These are phyloP conservation scores for Aspergillus sp. DNA, from an alignment of 2,329 filamentous ascomycete genomes.

Conservation along the genomic window DNA sequence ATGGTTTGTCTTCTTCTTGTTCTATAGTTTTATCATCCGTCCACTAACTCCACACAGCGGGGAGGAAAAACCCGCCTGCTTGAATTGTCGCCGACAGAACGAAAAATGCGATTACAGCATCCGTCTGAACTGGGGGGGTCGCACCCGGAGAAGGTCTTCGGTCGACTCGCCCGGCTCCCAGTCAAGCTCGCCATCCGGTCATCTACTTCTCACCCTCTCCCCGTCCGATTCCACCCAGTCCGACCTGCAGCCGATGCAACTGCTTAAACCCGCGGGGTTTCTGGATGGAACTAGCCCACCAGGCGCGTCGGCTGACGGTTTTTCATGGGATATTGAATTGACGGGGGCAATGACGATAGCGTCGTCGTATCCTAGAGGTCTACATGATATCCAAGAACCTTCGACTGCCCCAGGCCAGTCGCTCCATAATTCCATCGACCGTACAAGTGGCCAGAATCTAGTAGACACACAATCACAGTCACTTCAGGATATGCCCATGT, in stretches of 20 bases:
- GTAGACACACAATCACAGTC: slow-evolving; percentile 20
- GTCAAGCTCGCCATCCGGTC: slow-evolving; percentile 21
- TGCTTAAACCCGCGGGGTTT: slow-evolving; percentile 2
- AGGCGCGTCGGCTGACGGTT: slow-evolving; percentile 5
- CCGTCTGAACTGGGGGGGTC: slow-evolving; percentile 75
- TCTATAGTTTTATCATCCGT: not conserved
- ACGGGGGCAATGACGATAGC: slow-evolving; percentile 12
- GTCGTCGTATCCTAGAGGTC: slow-evolving; percentile 18
- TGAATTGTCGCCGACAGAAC: slow-evolving; percentile 69
- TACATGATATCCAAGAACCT: slow-evolving; percentile 21
- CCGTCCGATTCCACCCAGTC: slow-evolving; percentile 8
- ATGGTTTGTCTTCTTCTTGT: slow-evolving; percentile 49
- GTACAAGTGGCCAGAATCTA: slow-evolving; percentile 17
- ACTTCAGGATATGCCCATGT: slow-evolving; percentile 14
- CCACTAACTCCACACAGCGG: slow-evolving; percentile 47
- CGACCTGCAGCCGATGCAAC: slow-evolving; percentile 5
- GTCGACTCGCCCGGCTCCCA: slow-evolving; percentile 33
- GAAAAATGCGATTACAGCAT: slow-evolving; percentile 79
- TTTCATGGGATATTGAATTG: slow-evolving; percentile 15
- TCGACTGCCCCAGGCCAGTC: slow-evolving; percentile 16
- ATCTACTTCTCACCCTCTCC: slow-evolving; percentile 14
- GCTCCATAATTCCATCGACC: slow-evolving; percentile 11
- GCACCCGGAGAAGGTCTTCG: slow-evolving; percentile 58
- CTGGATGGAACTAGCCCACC: slow-evolving; percentile 7
- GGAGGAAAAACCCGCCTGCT: slow-evolving; percentile 70